Conservation (phyloP, 1,139 yeast species). For the Kodamaea derodonti region DNA sequence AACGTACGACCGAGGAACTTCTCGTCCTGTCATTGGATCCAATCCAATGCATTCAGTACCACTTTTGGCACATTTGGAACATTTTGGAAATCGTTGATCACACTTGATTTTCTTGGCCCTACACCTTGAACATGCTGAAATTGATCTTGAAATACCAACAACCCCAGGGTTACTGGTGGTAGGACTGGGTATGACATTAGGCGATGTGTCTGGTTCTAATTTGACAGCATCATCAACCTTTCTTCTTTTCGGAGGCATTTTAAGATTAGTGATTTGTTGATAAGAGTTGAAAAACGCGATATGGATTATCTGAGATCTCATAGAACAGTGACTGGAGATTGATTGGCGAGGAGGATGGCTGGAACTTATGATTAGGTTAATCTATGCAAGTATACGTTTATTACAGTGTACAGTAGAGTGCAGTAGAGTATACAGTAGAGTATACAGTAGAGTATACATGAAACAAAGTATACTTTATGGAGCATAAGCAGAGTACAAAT, state of each 20-base stretch:
- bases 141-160: slow-evolving; percentile 46
- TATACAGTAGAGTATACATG: too few species aligned
- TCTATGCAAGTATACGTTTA: too few species aligned
- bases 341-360: too few species aligned
- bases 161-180: neutral
- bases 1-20: slow-evolving; percentile 78
- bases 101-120: slow-evolving; percentile 76
- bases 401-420: too few species aligned
- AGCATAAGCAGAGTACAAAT: too few species aligned
- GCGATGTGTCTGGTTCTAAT: neutral
- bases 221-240: slow-evolving; percentile 3
- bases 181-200: neutral
- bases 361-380: too few species aligned
- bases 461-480: too few species aligned
- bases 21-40: slow-evolving; percentile 86
- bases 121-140: slow-evolving; percentile 83
- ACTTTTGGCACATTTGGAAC: slow-evolving; percentile 66
- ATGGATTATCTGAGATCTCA: too few species aligned
- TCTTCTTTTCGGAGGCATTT: slow-evolving; percentile 7
- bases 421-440: too few species aligned
- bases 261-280: too few species aligned
- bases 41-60: slow-evolving; percentile 74
- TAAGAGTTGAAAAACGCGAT: too few species aligned
- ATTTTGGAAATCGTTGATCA: slow-evolving; percentile 78
- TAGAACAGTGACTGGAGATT: too few species aligned